A percentile compares a stretch with the other conserved stretches of the same genome.
Evolutionary conservation across 805 yeast genomes (phyloP).

Genomic region (Hermanozyma aechmeae): DNA sequence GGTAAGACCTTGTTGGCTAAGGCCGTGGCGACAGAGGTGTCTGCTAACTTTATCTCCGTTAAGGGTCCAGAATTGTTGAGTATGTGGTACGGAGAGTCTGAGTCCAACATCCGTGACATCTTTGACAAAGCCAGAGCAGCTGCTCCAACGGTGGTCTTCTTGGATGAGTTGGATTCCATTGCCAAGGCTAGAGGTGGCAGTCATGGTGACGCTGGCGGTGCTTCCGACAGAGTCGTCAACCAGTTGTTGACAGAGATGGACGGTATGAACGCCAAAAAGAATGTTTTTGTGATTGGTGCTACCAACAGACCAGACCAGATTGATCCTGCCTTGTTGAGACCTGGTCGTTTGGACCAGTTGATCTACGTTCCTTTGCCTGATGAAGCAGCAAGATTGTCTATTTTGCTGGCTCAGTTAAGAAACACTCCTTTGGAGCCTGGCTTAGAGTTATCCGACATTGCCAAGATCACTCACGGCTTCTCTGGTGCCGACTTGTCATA

Average conservation of each 20-base stretch:
- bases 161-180: conserved; percentile 96
- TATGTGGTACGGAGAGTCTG: conserved; percentile 99
- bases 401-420: conserved; percentile 91
- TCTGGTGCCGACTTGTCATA: conserved; percentile 98
- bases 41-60: conserved; percentile 95
- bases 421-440: conserved; percentile 99
- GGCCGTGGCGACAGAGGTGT: conserved; percentile 98
- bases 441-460: conserved; percentile 76
- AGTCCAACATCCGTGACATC: conserved; percentile 93
- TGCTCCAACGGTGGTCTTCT: conserved; percentile 97
- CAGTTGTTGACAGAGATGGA: conserved; percentile 97
- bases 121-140: conserved; percentile 99
- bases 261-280: conserved; percentile 99
- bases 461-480: conserved; percentile 93
- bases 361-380: conserved; percentile 98
- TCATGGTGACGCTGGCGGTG: conserved; percentile 80
- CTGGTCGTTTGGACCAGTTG: conserved; percentile 97
- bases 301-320: conserved; percentile 99
- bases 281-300: conserved; percentile 98
- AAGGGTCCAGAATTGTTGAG: conserved; percentile 95
- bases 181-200: conserved; percentile 92
- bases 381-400: conserved; percentile 86
- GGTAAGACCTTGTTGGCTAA: conserved; percentile 98
- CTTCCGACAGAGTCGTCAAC: conserved; percentile 92
- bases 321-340: conserved; percentile 97